Evolutionary conservation across 2,329 filamentous ascomycete species (phyloP).

Genomic region (Nakataea oryzae): DNA sequence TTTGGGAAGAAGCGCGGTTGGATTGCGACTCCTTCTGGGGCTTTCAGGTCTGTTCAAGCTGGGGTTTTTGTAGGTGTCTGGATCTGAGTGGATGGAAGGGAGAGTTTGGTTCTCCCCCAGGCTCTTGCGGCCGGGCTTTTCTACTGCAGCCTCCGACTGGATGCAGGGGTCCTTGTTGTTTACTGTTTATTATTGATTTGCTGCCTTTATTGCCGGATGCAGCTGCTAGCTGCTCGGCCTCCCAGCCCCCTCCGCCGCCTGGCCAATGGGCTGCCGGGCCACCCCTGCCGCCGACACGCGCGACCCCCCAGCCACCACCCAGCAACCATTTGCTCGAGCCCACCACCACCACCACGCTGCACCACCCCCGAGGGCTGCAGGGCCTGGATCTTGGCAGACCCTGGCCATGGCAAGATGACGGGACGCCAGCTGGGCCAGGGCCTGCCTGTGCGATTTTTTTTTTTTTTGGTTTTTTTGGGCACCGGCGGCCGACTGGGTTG

Average conservation of each 20-base stretch:
- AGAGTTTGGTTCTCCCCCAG: not conserved
- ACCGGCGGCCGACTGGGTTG: not conserved
- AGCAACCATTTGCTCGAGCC: not conserved
- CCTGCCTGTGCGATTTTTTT: not conserved
- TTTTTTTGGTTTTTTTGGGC: not conserved
- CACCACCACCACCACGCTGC: not conserved
- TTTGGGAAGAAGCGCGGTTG: constrained; percentile 26
- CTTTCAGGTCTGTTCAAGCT: constrained; percentile 8
- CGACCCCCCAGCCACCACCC: not conserved
- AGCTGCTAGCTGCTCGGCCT: not conserved
- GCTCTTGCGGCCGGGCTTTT: not conserved
- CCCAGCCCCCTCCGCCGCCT: not conserved
- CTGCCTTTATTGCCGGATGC: not conserved
- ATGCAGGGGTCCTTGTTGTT: not conserved
- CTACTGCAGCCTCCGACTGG: not conserved
- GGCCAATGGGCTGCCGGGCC: not conserved
- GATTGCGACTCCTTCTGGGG: constrained; percentile 21
- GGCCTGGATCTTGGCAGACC: not conserved
- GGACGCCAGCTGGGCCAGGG: not conserved
- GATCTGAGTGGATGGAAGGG: not conserved
- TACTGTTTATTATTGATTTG: not conserved
- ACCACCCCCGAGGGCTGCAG: not conserved
- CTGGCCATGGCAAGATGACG: not conserved
- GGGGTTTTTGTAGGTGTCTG: constrained; percentile 3
- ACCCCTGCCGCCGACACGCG: not conserved